These are phyloP conservation scores for Geotrichum aggregatum DNA, from an alignment of 1,139 yeast species.

Conservation along the genomic window DNA sequence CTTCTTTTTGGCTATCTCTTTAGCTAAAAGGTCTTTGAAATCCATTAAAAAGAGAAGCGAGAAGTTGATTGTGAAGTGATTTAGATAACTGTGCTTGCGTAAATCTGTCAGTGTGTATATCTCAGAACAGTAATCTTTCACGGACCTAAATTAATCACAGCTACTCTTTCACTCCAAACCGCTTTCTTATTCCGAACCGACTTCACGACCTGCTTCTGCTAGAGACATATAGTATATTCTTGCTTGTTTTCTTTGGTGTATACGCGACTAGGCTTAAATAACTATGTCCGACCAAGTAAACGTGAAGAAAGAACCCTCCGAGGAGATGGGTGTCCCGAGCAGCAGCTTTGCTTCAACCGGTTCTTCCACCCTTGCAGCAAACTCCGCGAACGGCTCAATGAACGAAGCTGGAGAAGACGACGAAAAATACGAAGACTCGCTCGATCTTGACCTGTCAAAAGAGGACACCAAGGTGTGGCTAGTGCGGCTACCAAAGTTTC, in stretches of 20 bases:
- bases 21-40: constrained; percentile 33
- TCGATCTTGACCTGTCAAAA: constrained; percentile 41
- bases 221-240: too few species aligned
- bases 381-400: constrained; percentile 1
- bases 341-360: neutral
- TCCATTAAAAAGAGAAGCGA: constrained; percentile 29
- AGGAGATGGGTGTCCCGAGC: neutral
- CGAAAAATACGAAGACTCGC: constrained; percentile 41
- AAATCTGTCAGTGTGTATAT: neutral
- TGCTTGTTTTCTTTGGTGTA: too few species aligned
- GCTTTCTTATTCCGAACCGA: too few species aligned
- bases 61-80: neutral
- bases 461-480: constrained; percentile 70
- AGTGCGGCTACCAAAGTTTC: constrained; percentile 80
- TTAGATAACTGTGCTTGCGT: neutral
- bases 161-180: too few species aligned
- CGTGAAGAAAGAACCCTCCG: constrained; percentile 4
- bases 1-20: constrained; percentile 37
- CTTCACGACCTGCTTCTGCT: too few species aligned
- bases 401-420: constrained; percentile 26
- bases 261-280: neutral
- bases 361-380: constrained; percentile 3
- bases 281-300: constrained; percentile 6
- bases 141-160: neutral
- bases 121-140: neutral